Evolutionary conservation across 306 rosid species (phyloP).

Genomic region (Ormosia semicastrata): DNA sequence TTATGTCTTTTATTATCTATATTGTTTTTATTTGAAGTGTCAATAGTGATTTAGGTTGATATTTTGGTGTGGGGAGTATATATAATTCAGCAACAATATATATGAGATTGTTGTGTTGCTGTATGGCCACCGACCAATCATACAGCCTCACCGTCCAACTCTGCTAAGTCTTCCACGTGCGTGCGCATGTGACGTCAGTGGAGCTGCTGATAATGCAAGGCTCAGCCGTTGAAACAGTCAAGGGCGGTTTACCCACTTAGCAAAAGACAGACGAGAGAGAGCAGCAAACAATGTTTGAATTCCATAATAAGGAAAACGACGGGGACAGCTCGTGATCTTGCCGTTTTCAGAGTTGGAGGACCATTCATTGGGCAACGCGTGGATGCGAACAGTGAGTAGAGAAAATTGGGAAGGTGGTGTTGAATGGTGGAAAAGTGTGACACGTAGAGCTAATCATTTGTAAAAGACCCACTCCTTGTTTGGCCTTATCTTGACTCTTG

Average conservation of each 20-base stretch:
- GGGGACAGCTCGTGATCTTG: conserved; percentile 26
- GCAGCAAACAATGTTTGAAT: not conserved
- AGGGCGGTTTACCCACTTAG: conserved; percentile 10
- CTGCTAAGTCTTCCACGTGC: conserved; percentile 29
- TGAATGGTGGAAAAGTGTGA: not conserved
- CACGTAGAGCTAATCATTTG: not conserved
- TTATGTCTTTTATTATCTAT: not conserved
- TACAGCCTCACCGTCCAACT: conserved; percentile 35
- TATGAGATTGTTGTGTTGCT: not conserved
- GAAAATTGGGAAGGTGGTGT: not conserved
- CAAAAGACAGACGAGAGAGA: not conserved
- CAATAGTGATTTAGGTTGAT: conserved; percentile 36
- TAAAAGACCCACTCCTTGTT: not conserved
- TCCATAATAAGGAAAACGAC: not conserved
- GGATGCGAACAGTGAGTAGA: not conserved
- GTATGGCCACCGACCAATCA: conserved; percentile 30
- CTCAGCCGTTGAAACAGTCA: not conserved
- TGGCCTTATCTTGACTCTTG: not conserved
- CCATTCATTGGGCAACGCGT: conserved; percentile 16
- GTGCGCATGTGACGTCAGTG: not conserved
- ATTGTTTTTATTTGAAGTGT: conserved; percentile 19
- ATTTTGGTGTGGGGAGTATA: not conserved
- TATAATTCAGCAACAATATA: not conserved
- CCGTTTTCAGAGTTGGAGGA: not conserved
- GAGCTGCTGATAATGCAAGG: not conserved